Evolutionary conservation across 768 basidiomycete species (phyloP).

Genomic region (Boletus huronensis): DNA sequence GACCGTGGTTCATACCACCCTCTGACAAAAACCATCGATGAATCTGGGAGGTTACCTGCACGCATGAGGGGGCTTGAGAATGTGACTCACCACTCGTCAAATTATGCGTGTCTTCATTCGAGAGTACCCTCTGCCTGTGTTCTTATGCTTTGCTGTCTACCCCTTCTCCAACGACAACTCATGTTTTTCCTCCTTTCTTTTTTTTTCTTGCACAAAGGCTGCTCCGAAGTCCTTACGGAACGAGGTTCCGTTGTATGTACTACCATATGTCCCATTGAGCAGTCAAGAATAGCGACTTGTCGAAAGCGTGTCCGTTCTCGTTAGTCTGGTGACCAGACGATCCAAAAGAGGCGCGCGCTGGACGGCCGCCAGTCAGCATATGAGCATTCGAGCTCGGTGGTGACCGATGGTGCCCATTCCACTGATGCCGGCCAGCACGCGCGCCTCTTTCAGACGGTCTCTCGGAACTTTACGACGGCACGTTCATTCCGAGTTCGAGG

Average conservation of each 20-base stretch:
- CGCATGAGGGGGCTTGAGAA: background rate
- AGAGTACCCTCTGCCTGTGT: constrained; percentile 7
- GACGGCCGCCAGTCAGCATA: too few species aligned
- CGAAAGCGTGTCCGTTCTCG: too few species aligned
- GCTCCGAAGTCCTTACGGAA: background rate
- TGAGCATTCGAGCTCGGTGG: too few species aligned
- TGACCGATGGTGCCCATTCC: too few species aligned
- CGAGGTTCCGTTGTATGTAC: background rate
- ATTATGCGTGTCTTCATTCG: background rate
- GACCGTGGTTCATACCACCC: constrained; percentile 2
- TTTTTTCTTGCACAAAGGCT: background rate
- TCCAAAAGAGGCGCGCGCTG: too few species aligned
- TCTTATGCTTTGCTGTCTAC: background rate
- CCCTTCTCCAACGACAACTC: background rate
- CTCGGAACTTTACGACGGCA: too few species aligned
- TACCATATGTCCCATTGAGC: background rate
- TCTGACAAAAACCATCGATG: background rate
- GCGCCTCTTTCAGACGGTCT: too few species aligned
- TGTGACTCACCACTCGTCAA: background rate
- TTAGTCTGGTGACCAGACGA: too few species aligned
- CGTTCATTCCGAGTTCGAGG: too few species aligned
- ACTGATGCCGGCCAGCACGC: too few species aligned
- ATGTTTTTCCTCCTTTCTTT: background rate
- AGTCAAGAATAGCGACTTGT: background rate
- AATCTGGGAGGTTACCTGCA: constrained; percentile 11